These are phyloP conservation scores for Boletus barrowsii DNA, from an alignment of 768 basidiomycete genomes.

Conservation along the genomic window DNA sequence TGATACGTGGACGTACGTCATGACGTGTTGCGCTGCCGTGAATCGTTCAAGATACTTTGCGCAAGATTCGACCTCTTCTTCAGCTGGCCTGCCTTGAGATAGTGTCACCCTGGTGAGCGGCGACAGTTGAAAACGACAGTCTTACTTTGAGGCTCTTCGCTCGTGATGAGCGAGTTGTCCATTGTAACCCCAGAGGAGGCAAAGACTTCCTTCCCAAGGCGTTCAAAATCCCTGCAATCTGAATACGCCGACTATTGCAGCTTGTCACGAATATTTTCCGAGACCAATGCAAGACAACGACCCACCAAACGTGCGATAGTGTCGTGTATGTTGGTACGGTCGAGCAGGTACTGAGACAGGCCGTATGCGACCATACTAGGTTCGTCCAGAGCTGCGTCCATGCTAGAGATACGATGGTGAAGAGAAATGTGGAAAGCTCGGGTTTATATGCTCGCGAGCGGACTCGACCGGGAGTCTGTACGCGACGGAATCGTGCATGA, in stretches of 20 bases:
- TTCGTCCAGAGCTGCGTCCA: constrained; percentile 9
- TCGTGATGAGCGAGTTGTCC: constrained; percentile 21
- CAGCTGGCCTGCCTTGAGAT: constrained; percentile 11
- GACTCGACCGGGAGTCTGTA: constrained; percentile 2
- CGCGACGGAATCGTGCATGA: too few species aligned
- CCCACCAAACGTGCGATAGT: constrained; percentile 27
- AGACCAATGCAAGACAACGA: not conserved
- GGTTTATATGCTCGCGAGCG: constrained; percentile 11
- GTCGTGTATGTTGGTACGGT: constrained; percentile 27
- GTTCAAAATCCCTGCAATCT: constrained; percentile 27
- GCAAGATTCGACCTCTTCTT: constrained; percentile 23
- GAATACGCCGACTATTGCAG: constrained; percentile 19
- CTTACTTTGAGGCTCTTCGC: constrained; percentile 19
- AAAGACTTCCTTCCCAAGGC: constrained; percentile 27
- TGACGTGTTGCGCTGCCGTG: constrained; percentile 22
- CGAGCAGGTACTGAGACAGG: constrained; percentile 22
- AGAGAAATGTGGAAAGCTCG: not conserved
- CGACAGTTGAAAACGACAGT: not conserved
- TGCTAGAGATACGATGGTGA: not conserved
- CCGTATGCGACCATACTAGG: constrained; percentile 14
- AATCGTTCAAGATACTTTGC: constrained; percentile 19
- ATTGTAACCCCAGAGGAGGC: constrained; percentile 20
- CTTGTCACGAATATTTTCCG: not conserved
- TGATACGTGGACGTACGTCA: constrained; percentile 16
- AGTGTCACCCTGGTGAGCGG: constrained; percentile 2